phyloP scores from a whole-genome alignment of 768 basidiomycete genomes.

The Mycena epipterygia region DNA sequence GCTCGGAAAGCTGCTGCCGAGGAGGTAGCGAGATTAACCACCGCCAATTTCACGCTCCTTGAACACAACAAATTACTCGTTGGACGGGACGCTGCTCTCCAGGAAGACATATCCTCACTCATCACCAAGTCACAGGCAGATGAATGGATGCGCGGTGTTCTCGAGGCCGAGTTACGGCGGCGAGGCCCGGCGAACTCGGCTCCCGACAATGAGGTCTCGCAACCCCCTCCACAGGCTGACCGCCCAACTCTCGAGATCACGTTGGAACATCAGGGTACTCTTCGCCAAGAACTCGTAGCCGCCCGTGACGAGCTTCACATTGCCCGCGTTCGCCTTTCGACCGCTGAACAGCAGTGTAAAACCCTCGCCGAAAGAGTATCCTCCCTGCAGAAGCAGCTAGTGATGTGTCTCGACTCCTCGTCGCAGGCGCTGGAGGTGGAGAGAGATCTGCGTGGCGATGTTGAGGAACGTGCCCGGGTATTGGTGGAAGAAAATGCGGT shows the following conservation, averaged over 20 bases:
- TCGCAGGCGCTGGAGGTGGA: conserved; percentile 42
- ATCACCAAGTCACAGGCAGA: conserved; percentile 41
- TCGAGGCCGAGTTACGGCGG: conserved; percentile 37
- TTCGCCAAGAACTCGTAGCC: conserved; percentile 39
- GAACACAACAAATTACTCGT: conserved; percentile 45
- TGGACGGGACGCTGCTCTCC: conserved; percentile 40
- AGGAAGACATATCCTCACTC: conserved; percentile 40
- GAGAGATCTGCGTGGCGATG: conserved; percentile 41
- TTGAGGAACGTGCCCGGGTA: conserved; percentile 32
- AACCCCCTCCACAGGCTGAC: not conserved
- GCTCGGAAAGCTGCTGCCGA: conserved; percentile 35
- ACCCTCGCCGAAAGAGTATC: conserved; percentile 35
- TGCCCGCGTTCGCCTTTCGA: conserved; percentile 34
- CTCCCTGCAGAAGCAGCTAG: conserved; percentile 37
- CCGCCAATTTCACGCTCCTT: conserved; percentile 40
- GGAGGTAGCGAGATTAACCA: conserved; percentile 36
- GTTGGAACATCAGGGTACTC: conserved; percentile 35
- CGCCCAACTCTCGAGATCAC: conserved; percentile 28
- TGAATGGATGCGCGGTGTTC: conserved; percentile 39
- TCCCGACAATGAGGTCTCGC: not conserved
- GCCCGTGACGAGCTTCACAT: conserved; percentile 42
- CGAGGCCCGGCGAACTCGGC: conserved; percentile 18
- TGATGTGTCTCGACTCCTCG: conserved; percentile 42
- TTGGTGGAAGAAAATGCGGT: conserved; percentile 36
- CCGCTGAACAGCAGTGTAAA: conserved; percentile 34